A percentile compares a stretch with the other conserved stretches of the same genome.
phyloP scores from a whole-genome alignment of 2,329 filamentous ascomycete genomes.

The Alternaria sp. region DNA sequence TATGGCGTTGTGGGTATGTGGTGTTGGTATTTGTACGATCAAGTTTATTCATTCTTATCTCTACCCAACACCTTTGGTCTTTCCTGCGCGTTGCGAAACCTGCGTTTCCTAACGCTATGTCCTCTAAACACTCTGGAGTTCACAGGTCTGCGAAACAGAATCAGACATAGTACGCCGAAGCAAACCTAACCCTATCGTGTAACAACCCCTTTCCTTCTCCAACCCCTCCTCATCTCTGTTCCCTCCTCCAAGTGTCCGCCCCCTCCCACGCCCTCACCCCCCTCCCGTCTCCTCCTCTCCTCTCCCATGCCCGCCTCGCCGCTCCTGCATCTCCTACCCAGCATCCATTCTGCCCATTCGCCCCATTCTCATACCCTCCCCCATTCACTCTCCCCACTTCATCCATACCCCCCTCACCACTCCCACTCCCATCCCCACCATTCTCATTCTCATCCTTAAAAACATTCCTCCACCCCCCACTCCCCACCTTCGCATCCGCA shows the following conservation, averaged over 20 bases:
- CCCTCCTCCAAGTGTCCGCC: neutral
- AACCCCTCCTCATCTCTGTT: neutral
- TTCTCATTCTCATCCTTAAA: neutral
- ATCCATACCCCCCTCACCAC: neutral
- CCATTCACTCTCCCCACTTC: no score
- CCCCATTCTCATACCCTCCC: no score
- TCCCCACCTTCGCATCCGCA: neutral
- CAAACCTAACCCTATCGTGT: neutral
- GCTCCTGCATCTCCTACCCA: neutral
- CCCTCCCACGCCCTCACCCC: neutral
- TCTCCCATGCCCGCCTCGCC: neutral
- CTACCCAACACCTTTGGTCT: neutral
- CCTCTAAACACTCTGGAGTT: neutral
- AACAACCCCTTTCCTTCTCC: neutral
- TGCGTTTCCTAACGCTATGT: neutral
- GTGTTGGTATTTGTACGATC: neutral
- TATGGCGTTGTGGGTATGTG: neutral
- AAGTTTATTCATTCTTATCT: neutral
- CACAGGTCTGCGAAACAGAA: neutral
- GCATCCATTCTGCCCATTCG: neutral
- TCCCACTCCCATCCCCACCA: neutral
- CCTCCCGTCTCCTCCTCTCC: neutral
- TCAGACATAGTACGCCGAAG: neutral
- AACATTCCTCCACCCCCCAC: neutral
- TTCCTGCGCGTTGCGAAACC: neutral